These are phyloP conservation scores for Sporothrix humicola DNA, from an alignment of 2,329 filamentous ascomycete genomes.

Conservation along the genomic window DNA sequence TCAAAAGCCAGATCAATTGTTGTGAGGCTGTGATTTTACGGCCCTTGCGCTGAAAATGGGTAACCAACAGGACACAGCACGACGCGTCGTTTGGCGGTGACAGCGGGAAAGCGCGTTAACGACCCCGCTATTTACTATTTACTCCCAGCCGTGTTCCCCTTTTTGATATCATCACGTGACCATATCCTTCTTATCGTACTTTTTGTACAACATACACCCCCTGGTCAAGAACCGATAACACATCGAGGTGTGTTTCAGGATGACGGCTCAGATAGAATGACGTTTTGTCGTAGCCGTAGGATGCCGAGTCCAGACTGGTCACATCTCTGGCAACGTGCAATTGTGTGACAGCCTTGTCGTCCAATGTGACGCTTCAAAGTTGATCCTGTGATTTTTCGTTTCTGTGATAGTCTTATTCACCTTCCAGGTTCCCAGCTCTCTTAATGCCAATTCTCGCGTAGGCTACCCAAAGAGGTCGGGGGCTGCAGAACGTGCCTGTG, in stretches of 20 bases:
- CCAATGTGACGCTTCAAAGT: background rate
- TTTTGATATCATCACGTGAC: constrained; percentile 8
- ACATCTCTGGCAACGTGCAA: background rate
- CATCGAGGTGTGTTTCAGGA: constrained; percentile 1
- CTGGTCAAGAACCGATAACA: background rate
- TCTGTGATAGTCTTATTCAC: background rate
- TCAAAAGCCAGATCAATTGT: background rate
- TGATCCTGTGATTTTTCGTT: background rate
- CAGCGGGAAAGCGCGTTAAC: constrained; percentile 27
- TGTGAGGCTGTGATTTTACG: constrained; percentile 29
- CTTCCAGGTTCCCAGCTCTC: background rate
- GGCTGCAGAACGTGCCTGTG: constrained; percentile 8
- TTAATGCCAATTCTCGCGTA: background rate
- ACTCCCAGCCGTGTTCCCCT: constrained; percentile 7
- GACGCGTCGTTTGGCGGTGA: constrained; percentile 27
- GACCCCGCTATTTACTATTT: constrained; percentile 30
- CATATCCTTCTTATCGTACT: background rate
- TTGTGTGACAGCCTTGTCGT: background rate
- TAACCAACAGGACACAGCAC: background rate
- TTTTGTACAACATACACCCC: background rate
- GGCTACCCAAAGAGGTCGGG: background rate
- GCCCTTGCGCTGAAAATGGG: background rate
- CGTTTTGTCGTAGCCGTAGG: constrained; percentile 3
- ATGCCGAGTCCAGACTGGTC: constrained; percentile 1
- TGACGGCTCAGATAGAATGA: constrained; percentile 11